Base-by-base conservation (phyloP, 2,329 filamentous ascomycete species). In the Hymenoscyphus occultus region DNA sequence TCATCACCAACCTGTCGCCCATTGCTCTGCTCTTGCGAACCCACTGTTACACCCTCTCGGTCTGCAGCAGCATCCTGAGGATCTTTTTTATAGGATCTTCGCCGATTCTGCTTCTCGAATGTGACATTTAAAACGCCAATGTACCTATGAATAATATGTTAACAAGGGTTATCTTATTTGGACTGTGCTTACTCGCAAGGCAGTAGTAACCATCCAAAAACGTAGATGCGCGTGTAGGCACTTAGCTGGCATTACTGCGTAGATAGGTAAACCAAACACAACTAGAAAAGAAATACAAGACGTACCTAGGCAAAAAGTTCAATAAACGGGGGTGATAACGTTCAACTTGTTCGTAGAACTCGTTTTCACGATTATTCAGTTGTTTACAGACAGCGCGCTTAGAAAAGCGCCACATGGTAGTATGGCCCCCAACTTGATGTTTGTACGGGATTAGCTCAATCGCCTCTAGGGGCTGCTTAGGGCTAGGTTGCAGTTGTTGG, bases 291-390 rank as follows among this genome's bases (percentile, higher is more conserved):
- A 59, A 69, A 56, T 45, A 67, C 32, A 10, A n/a, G 64, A 65
- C 81, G 68, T 80, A 90, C 88, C 93, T 92, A 69, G 95, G 95
- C 69, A 99, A 83, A 76, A 98, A 99, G 54, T 90, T 87, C 66
- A 99, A 81, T 73, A 99, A 83, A 75, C 97, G 90, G 69, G 93
- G 91, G 77, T 99, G 94, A 71, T 92, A 87, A 73, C 87, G 88
- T 80, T 99, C 95, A 73, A 98, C 92, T 63, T 90, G 95, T 78
- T 99, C 95, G 77, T 99, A 99, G 76, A 99, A 99, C 78, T 97
- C 92, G 78, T 99, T 99, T 76, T 99, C 95, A 74, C 94, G 86
- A 76, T 97, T 99, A 77, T 97, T 99, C 74, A 99, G 85, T 79
- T 97, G 93, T 79, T 99, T 99, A 83, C 95, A 99, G 12, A 99